These are phyloP conservation scores for Cyanodermella asteris DNA, from an alignment of 2,329 filamentous ascomycete species.

Conservation along the genomic window DNA sequence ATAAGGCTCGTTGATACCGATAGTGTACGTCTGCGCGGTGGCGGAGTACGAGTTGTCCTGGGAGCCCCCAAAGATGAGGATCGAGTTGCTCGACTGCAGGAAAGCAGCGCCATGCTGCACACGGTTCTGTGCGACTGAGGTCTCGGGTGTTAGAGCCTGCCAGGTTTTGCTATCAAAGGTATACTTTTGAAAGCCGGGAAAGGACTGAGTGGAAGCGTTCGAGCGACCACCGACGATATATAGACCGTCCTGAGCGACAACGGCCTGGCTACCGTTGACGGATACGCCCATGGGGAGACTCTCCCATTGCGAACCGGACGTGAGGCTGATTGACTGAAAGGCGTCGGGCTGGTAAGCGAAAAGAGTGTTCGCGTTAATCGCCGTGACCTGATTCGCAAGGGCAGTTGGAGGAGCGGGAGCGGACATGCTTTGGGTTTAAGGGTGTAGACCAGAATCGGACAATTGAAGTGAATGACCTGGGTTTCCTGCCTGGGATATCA, in stretches of 20 bases:
- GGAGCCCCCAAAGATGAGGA: conserved; percentile 63
- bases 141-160: conserved; percentile 30
- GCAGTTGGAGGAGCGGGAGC: conserved; percentile 47
- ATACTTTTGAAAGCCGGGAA: conserved; percentile 55
- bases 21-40: conserved; percentile 55
- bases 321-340: conserved; percentile 52
- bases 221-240: conserved; percentile 60
- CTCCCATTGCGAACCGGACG: conserved; percentile 50
- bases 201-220: conserved; percentile 29
- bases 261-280: conserved; percentile 57
- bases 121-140: conserved; percentile 42
- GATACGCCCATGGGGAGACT: conserved; percentile 40
- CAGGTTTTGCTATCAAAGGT: conserved; percentile 34
- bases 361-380: conserved; percentile 58
- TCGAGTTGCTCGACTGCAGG: conserved; percentile 43
- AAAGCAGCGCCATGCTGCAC: conserved; percentile 57
- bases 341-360: conserved; percentile 60
- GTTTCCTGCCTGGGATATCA: no score
- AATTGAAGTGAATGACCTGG: no score
- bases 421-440: no score
- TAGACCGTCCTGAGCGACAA: conserved; percentile 46
- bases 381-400: conserved; percentile 59
- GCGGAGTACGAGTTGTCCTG: conserved; percentile 34
- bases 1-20: conserved; percentile 45
- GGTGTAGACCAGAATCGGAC: no score